Evolutionary conservation across 208 protist genomes (phyloP).

Genomic region (Porcisia hertigi): DNA sequence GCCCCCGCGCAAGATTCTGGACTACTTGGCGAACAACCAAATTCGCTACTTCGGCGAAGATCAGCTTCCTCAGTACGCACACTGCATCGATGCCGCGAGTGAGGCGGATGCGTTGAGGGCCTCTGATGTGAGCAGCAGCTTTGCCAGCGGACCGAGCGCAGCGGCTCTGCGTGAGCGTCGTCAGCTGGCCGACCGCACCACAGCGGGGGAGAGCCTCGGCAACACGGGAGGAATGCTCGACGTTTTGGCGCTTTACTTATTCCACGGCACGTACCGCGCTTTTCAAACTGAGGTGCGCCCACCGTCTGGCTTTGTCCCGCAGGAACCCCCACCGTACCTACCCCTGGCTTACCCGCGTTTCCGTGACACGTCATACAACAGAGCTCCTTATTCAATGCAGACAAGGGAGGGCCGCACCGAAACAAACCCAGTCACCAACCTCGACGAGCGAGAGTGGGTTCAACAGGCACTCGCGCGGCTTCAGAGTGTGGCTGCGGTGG

Average conservation of each 20-base stretch:
- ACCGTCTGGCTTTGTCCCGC: conserved; percentile 55
- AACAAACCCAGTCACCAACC: not conserved
- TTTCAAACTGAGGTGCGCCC: conserved; percentile 52
- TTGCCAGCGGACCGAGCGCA: conserved; percentile 7
- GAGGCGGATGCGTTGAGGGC: conserved; percentile 54
- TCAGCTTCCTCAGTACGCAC: conserved; percentile 58
- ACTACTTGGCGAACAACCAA: conserved; percentile 81
- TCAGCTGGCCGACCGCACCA: conserved; percentile 39
- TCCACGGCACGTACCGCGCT: conserved; percentile 45
- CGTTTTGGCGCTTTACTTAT: conserved; percentile 49
- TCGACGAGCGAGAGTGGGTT: conserved; percentile 32
- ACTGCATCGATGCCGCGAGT: conserved; percentile 56
- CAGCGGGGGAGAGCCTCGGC: conserved; percentile 42
- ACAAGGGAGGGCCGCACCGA: not conserved
- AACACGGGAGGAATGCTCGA: conserved; percentile 37
- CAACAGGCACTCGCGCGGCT: conserved; percentile 26
- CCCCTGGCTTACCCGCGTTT: conserved; percentile 63
- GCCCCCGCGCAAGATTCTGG: conserved; percentile 57
- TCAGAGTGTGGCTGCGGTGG: conserved; percentile 1
- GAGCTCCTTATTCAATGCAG: not conserved
- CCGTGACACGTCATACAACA: conserved; percentile 21
- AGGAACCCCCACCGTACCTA: conserved; percentile 68
- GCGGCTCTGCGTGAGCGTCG: conserved; percentile 30
- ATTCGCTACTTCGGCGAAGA: conserved; percentile 52
- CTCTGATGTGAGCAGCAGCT: conserved; percentile 23